Evolutionary conservation across 2,329 filamentous ascomycete species (phyloP), one percentile per base, ranked within the genome.

Genomic region (Tolypocladium tropicale): DNA sequence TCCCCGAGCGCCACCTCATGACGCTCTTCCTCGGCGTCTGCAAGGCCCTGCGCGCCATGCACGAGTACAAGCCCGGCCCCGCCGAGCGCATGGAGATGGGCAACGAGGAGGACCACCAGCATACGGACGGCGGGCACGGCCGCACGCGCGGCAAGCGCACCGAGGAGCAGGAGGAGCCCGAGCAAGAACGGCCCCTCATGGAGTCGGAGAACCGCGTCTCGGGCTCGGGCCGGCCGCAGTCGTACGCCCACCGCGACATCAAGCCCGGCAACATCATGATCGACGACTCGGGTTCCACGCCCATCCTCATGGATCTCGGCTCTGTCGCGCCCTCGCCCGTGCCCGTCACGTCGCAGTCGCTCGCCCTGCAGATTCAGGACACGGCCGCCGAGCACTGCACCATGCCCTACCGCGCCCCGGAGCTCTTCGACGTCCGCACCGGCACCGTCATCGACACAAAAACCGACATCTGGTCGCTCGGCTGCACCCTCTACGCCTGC

Each of bases 251-350:
- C 73, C 81, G 94, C 63, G 94, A 99, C 72, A 96, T 99, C 70
- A 99, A 99, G 73, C 94, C 94, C 65, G 82, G 91, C 57, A 99
- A 99, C 74, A 95, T 99, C 68, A 99, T 99, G 94, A 96, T 99
- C 63, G 88, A 89, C 62, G 93, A 97, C 69, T 85, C 90, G 64
- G 94, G 94, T 63, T 82, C 85, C 58, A 86, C 85, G 33, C 93
- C 94, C 3, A 94, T 99, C 64, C 82, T 99, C 37, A 99, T 99
- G 94, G 94, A 99, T 69, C 84, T 99, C 28, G 94, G 94, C 60
- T 96, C 91, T 56, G 79, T 99, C 56, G 88, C 90, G 43, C 88
- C 88, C 21, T 91, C 90, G 2, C 94, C 94, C 1, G 89, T 90
- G 56, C 83, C 89, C 30, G 93, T 97, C 63, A 95, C 93, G 5